Percentiles rank a stretch among this genome's conserved stretches.
These are phyloP conservation scores for Xerocomellus intermedius DNA, from an alignment of 768 basidiomycete genomes.

Conservation along the genomic window DNA sequence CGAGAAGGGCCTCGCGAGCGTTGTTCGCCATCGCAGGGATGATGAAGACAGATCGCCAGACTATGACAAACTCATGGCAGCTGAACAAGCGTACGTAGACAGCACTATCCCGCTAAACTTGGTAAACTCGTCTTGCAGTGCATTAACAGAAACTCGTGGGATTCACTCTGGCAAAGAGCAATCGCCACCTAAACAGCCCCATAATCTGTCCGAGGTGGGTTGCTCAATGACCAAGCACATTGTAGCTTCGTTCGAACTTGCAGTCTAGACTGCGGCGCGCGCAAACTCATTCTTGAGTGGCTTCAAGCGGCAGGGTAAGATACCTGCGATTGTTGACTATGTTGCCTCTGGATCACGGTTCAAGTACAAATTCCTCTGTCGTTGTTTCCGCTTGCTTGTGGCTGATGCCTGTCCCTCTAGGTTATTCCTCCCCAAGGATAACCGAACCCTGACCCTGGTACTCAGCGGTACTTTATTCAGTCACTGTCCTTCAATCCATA, in stretches of 20 bases:
- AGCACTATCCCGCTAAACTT: neutral
- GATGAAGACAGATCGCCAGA: slow-evolving; percentile 96
- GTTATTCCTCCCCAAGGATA: slow-evolving; percentile 85
- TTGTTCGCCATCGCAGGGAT: slow-evolving; percentile 89
- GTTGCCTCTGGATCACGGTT: slow-evolving; percentile 94
- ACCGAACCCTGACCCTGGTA: slow-evolving; percentile 90
- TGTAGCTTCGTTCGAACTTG: neutral
- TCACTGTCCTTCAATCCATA: neutral
- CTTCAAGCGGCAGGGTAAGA: slow-evolving; percentile 85
- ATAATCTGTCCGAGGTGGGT: slow-evolving; percentile 89
- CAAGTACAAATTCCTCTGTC: slow-evolving; percentile 54
- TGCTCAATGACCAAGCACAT: neutral
- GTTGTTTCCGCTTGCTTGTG: neutral
- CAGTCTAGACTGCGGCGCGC: slow-evolving; percentile 57
- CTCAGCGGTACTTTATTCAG: slow-evolving; percentile 59
- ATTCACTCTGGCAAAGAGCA: slow-evolving; percentile 93
- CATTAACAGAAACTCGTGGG: slow-evolving; percentile 72
- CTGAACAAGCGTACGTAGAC: slow-evolving; percentile 83
- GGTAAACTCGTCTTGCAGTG: slow-evolving; percentile 45
- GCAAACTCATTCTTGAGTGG: slow-evolving; percentile 86
- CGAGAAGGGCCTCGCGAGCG: slow-evolving; percentile 88
- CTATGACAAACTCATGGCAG: slow-evolving; percentile 93
- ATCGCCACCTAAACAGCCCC: slow-evolving; percentile 71
- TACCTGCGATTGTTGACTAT: slow-evolving; percentile 88
- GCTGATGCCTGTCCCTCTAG: slow-evolving; percentile 36